Percentiles rank a stretch among this genome's conserved stretches.
Evolutionary conservation across 2,329 filamentous ascomycete species (phyloP).

Genomic region (Leptodontidium sp.): DNA sequence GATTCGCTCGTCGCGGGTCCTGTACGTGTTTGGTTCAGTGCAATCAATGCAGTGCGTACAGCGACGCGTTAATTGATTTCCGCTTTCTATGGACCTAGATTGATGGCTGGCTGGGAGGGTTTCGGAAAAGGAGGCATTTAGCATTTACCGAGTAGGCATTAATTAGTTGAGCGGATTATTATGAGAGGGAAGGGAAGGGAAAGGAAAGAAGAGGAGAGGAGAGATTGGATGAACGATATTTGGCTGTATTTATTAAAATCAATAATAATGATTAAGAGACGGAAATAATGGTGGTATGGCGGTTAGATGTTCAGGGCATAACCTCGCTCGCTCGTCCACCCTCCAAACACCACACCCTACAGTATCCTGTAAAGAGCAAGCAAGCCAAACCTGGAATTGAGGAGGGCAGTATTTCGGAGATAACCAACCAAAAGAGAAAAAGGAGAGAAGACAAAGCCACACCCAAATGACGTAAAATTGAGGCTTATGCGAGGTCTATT

Average conservation of each 20-base stretch:
- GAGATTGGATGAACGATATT: slow-evolving; percentile 14
- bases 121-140: no score
- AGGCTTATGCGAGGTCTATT: neutral
- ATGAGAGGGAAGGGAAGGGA: neutral
- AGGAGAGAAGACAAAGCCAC: no score
- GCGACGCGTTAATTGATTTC: slow-evolving; percentile 7
- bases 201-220: neutral
- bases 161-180: neutral
- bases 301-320: slow-evolving; percentile 1
- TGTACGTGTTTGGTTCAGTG: neutral
- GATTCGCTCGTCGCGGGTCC: slow-evolving; percentile 4
- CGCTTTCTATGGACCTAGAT: neutral
- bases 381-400: no score
- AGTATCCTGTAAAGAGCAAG: no score
- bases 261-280: no score
- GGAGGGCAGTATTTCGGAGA: neutral
- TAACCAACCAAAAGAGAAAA: neutral
- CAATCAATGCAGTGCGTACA: neutral
- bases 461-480: slow-evolving; percentile 11
- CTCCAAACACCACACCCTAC: neutral
- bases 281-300: neutral
- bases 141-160: neutral
- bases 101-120: no score
- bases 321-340: neutral
- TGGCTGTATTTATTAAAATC: no score